These are phyloP conservation scores for Solanum dulcamara DNA, from an alignment of 257 asterid species.

Conservation along the genomic window DNA sequence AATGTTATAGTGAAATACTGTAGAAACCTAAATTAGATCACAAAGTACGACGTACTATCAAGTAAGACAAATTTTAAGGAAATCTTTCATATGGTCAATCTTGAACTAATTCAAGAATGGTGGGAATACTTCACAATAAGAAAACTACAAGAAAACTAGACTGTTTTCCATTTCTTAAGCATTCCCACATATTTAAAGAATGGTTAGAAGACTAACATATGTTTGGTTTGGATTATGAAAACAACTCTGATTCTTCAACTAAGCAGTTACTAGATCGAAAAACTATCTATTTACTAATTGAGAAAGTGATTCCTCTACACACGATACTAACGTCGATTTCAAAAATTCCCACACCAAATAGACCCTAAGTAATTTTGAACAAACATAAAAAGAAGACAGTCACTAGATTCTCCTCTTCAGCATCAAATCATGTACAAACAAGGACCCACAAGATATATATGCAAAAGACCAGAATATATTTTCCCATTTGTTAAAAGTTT, in stretches of 20 bases:
- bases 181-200: neutral
- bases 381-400: neutral
- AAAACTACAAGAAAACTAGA: neutral
- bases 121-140: neutral
- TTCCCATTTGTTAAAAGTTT: neutral
- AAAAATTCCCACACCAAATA: neutral
- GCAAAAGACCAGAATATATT: neutral
- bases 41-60: neutral
- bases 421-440: neutral
- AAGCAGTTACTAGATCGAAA: neutral
- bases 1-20: neutral
- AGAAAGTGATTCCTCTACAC: neutral
- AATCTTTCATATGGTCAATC: neutral
- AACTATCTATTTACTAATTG: neutral
- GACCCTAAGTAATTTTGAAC: neutral
- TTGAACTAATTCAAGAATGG: neutral
- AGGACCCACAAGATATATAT: neutral
- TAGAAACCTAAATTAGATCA: neutral
- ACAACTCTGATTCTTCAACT: neutral
- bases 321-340: neutral
- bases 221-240: neutral
- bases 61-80: neutral
- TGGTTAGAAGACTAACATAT: neutral
- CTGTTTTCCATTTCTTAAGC: neutral
- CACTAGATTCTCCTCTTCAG: neutral